Evolutionary conservation across 495 filamentous ascomycete species (phyloP), one percentile per base, ranked within the genome.

Genomic region (Penicillium tannophilum): DNA sequence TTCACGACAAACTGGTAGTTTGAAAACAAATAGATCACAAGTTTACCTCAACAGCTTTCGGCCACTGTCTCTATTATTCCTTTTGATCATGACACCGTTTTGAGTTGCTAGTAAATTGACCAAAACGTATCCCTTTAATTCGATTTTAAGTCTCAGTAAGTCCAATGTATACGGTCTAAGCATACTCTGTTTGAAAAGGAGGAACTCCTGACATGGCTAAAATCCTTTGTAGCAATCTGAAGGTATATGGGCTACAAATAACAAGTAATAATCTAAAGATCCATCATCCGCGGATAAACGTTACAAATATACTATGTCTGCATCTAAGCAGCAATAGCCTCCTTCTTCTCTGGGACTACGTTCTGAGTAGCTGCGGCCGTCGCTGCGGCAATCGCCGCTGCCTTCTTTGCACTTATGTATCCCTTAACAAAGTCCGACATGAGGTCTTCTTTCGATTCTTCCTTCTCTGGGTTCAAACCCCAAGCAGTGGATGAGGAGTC

Each of bases 401-500:
- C 14, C 16, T 17, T 41, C 16, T 41, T 41, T 14, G 39, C 14
- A 4, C 14, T 4, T 4, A 41, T 41, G 14, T 41, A 41, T 41
- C 39, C 39, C 39, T 41, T 41, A 5, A 41, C 4, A 41, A 41
- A 41, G 39, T 41, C 39, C 16, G 39, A 41, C 39, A 41, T 41
- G 16, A 41, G 39, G n/a, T 41, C 39, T 7, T 41, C 39, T n/a
- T 16, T 10, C 12, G 33, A 36, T 14, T 36, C 14, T 6, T 41
- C 39, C 39, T 16, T 41, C 39, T 41, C 2, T 6, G 39, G 39
- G 19, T 46, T 46, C 43, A 46, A 4, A 1, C 43, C 43, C 17
- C 23, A 46, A 11, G 43, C 43, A 24, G 43, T 46, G 11, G 43
- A 46, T 20, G 43, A 46, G 4, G 47, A 50, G 14, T 50, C 47